Evolutionary conservation across 805 yeast genomes (phyloP).

Genomic region (Diddensiella transvaalensis): DNA sequence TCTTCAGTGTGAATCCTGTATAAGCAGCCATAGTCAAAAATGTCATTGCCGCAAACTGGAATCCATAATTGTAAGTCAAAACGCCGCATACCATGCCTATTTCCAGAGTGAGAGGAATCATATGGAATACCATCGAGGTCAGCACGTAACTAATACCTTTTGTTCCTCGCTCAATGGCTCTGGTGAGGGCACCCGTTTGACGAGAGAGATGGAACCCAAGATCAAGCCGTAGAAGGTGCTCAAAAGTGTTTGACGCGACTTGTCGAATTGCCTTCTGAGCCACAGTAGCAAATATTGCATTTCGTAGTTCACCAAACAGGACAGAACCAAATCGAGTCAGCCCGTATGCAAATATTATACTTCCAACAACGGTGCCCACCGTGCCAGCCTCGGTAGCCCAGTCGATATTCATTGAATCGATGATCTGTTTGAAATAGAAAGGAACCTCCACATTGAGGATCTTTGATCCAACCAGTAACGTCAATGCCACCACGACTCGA

Average conservation of each 20-base stretch:
- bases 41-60: conserved; percentile 84
- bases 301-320: conserved; percentile 87
- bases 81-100: conserved; percentile 91
- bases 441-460: conserved; percentile 93
- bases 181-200: conserved; percentile 93
- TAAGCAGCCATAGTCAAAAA: conserved; percentile 85
- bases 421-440: conserved; percentile 80
- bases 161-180: conserved; percentile 97
- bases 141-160: conserved; percentile 93
- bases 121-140: conserved; percentile 96
- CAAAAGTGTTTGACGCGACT: conserved; percentile 85
- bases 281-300: conserved; percentile 92
- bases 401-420: conserved; percentile 90
- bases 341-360: conserved; percentile 80
- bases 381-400: conserved; percentile 69
- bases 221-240: conserved; percentile 78
- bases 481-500: conserved; percentile 73
- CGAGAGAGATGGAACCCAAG: conserved; percentile 82
- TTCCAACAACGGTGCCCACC: conserved; percentile 60
- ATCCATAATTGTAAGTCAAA: conserved; percentile 87
- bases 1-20: conserved; percentile 78
- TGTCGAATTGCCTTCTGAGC: conserved; percentile 90
- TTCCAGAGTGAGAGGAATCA: conserved; percentile 87
- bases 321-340: conserved; percentile 93
- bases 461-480: conserved; percentile 74